Conservation (phyloP, 495 filamentous ascomycete genomes). For the Neurospora sp. region DNA sequence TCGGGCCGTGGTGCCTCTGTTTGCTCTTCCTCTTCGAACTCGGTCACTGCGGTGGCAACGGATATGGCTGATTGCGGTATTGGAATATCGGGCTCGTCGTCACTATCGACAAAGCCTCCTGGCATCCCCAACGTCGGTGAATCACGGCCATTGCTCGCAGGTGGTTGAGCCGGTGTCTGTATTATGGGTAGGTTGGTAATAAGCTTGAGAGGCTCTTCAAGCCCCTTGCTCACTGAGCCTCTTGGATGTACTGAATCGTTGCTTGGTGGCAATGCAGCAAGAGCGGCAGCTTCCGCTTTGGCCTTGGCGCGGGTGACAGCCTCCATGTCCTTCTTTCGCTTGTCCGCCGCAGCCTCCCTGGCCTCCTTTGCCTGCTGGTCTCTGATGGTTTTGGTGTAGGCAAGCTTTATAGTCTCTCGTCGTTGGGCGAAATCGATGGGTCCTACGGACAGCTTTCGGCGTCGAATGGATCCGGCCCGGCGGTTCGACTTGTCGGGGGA, state of each 20-base stretch:
- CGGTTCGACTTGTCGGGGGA: constrained; percentile 27
- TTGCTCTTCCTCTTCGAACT: constrained; percentile 63
- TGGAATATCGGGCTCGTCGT: neutral
- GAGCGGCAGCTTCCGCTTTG: constrained; percentile 21
- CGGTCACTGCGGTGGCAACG: constrained; percentile 49
- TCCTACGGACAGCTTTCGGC: constrained; percentile 45
- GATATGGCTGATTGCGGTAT: constrained; percentile 42
- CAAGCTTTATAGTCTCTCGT: constrained; percentile 66
- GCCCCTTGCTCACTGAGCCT: neutral
- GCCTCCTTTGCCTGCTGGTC: constrained; percentile 55
- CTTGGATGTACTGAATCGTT: neutral
- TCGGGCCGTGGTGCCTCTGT: constrained; percentile 36
- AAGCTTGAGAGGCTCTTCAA: constrained; percentile 20
- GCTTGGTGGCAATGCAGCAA: constrained; percentile 4
- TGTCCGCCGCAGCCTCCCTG: constrained; percentile 31
- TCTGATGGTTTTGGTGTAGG: constrained; percentile 66
- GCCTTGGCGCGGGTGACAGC: constrained; percentile 24
- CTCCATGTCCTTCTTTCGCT: constrained; percentile 30
- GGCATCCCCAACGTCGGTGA: constrained; percentile 65
- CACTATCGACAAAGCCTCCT: constrained; percentile 37
- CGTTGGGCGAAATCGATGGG: constrained; percentile 71
- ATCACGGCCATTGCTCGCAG: constrained; percentile 28
- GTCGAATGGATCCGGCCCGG: constrained; percentile 26
- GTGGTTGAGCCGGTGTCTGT: neutral
- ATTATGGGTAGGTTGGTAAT: constrained; percentile 16